Conservation (phyloP, 1,139 yeast species). For the Lodderomyces pseudojiufengensis region DNA sequence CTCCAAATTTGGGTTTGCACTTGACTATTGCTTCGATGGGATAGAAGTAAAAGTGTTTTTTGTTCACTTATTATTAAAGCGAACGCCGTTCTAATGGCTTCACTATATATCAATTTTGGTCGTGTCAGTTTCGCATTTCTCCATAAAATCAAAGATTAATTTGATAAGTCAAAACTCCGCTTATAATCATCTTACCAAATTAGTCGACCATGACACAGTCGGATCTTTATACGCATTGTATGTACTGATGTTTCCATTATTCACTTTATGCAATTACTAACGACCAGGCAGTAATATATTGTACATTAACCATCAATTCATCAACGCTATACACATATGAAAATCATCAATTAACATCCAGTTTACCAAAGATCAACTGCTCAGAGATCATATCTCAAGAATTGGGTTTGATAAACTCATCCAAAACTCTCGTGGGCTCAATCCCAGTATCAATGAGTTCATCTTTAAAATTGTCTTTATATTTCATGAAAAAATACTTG, state of each 20-base stretch:
- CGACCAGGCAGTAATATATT: slow-evolving; percentile 25
- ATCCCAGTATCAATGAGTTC: slow-evolving; percentile 32
- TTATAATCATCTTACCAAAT: too few species aligned
- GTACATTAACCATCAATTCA: slow-evolving; percentile 50
- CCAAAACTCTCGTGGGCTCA: slow-evolving; percentile 43
- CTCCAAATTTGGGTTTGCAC: too few species aligned
- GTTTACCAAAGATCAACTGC: slow-evolving; percentile 43
- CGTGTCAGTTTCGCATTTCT: too few species aligned
- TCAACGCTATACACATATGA: slow-evolving; percentile 57
- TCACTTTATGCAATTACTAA: neutral
- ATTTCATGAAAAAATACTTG: slow-evolving; percentile 47
- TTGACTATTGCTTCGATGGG: too few species aligned
- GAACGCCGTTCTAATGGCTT: too few species aligned
- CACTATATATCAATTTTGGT: too few species aligned
- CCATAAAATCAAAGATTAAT: too few species aligned
- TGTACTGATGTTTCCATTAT: too few species aligned
- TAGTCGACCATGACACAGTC: slow-evolving; percentile 19
- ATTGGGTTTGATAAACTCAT: slow-evolving; percentile 49
- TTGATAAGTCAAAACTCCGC: too few species aligned
- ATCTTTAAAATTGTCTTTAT: slow-evolving; percentile 36
- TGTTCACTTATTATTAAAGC: too few species aligned
- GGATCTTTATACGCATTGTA: slow-evolving; percentile 32
- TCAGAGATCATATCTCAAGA: slow-evolving; percentile 55
- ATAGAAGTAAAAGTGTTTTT: too few species aligned
- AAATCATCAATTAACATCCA: slow-evolving; percentile 38